phyloP scores from a whole-genome alignment of 495 filamentous ascomycete species.

The Trichocladium uniseriatum region DNA sequence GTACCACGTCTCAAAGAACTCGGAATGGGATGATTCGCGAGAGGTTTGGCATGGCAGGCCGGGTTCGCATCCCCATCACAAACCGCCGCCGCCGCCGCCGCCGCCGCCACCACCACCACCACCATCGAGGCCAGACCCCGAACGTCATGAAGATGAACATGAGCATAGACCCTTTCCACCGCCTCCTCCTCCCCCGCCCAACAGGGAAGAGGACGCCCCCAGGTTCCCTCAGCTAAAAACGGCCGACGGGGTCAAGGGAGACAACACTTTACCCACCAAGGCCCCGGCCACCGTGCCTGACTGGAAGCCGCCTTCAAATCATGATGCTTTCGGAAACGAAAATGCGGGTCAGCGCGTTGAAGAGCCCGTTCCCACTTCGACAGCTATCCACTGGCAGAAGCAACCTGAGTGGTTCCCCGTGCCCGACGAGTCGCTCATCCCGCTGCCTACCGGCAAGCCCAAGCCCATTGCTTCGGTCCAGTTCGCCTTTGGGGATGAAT shows the following conservation, averaged over 20 bases:
- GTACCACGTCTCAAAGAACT: conserved; percentile 52
- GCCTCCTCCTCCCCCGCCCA: background rate
- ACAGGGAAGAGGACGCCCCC: conserved; percentile 9
- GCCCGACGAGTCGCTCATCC: conserved; percentile 56
- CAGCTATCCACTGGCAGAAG: conserved; percentile 59
- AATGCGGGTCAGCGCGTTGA: conserved; percentile 6
- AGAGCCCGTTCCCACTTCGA: conserved; percentile 11
- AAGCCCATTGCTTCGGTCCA: conserved; percentile 70
- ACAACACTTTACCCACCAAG: conserved; percentile 19
- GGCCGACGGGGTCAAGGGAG: conserved; percentile 18
- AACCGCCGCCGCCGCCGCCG: conserved; percentile 2
- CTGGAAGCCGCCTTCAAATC: background rate
- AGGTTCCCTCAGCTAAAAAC: conserved; percentile 34
- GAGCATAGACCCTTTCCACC: too few relatives aligned
- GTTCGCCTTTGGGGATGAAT: conserved; percentile 55
- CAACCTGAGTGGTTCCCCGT: conserved; percentile 67
- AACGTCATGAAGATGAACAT: conserved; percentile 6
- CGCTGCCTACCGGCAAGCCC: conserved; percentile 60
- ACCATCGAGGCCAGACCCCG: background rate
- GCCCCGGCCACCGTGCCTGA: conserved; percentile 5
- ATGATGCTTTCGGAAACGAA: too few relatives aligned
- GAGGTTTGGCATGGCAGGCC: conserved; percentile 16
- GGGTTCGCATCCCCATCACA: background rate
- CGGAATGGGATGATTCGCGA: conserved; percentile 34
- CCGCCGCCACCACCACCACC: too few relatives aligned